Conservation (phyloP, 179 eudicot species). For the Beta corolliflora region DNA sequence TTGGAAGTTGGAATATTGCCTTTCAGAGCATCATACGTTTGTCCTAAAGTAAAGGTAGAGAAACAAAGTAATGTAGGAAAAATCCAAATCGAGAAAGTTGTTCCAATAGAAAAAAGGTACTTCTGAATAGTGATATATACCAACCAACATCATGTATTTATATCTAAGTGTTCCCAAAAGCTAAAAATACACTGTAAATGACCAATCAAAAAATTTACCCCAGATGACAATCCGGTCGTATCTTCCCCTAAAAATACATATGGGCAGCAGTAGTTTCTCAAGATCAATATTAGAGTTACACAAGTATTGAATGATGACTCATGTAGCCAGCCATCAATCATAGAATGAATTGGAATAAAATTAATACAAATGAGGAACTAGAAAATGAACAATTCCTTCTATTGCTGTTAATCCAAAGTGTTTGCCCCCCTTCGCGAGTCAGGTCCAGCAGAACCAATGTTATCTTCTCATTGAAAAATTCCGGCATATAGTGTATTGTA, state of each 20-base stretch:
- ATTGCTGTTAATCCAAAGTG: conserved; percentile 24
- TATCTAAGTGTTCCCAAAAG: conserved; percentile 13
- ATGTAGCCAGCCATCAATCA: conserved; percentile 29
- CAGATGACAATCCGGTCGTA: conserved; percentile 10
- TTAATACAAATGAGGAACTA: conserved; percentile 37
- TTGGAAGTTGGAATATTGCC: background rate
- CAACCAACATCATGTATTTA: conserved; percentile 20
- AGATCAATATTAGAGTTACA: conserved; percentile 25
- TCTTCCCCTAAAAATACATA: conserved; percentile 24
- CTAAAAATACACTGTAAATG: conserved; percentile 23
- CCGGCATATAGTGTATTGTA: conserved; percentile 25
- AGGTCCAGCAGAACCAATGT: conserved; percentile 16
- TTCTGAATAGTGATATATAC: conserved; percentile 16
- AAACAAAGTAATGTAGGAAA: background rate
- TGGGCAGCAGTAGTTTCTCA: conserved; percentile 28
- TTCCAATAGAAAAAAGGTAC: background rate
- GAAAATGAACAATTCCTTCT: conserved; percentile 16
- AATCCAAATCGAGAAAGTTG: background rate
- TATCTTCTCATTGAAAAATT: conserved; percentile 23
- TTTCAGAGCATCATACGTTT: background rate
- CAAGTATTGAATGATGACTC: conserved; percentile 31
- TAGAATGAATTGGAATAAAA: conserved; percentile 32
- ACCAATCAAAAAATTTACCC: conserved; percentile 28
- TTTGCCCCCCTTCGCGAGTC: conserved; percentile 17
- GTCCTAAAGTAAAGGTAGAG: background rate